These are phyloP conservation scores for Bromus sterilis DNA, from an alignment of 176 grass and related monocot species.

Conservation along the genomic window DNA sequence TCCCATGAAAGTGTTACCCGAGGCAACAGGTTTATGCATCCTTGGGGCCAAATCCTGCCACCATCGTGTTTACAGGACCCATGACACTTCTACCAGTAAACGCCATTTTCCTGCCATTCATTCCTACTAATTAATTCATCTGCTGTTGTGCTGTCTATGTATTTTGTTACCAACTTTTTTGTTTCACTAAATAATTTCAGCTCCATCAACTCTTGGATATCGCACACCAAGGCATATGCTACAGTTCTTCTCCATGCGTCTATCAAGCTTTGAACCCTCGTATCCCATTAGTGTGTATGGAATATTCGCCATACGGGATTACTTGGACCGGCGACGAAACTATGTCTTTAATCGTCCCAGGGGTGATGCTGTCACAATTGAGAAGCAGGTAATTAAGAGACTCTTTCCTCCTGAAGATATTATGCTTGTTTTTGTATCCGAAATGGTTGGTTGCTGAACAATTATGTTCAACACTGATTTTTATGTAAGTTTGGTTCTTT, in stretches of 20 bases:
- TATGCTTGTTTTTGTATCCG: neutral
- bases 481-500: neutral
- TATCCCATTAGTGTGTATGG: neutral
- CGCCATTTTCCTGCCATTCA: neutral
- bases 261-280: neutral
- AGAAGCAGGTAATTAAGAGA: neutral
- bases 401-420: neutral
- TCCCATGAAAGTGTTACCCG: neutral
- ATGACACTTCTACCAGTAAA: neutral
- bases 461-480: neutral
- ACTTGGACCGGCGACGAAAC: conserved; percentile 7
- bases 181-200: neutral
- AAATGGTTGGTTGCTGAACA: neutral
- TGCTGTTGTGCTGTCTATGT: neutral
- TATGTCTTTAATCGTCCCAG: neutral
- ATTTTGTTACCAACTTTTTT: neutral
- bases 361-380: neutral
- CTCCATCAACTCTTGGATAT: neutral
- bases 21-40: neutral
- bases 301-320: neutral
- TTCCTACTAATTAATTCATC: neutral
- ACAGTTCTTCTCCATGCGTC: neutral
- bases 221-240: neutral
- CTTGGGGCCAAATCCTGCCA: neutral
- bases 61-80: neutral